Evolutionary conservation across 139 green algal genomes (phyloP), one percentile per base, ranked within the genome.

Genomic region (Parachlorella kessleri): DNA sequence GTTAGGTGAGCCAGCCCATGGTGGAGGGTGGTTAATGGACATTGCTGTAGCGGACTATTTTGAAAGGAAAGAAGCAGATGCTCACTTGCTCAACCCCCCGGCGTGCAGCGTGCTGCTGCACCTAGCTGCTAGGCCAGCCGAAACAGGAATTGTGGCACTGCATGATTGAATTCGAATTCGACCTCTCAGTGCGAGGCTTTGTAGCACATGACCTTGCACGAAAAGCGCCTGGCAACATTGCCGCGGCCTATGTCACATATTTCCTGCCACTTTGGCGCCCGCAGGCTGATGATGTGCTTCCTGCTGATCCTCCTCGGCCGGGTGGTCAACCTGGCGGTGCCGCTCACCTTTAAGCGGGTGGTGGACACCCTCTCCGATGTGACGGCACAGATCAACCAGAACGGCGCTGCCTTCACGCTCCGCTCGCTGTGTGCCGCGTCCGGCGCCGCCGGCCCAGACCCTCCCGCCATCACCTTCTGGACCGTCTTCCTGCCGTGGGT

Each of bases 271-370:
- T n/a, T n/a, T n/a, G n/a, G n/a, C n/a, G n/a, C n/a, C 14, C 28
- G 65, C 75, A 81, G 75, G 66, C 66, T 81, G 42, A 2, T 69
- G 24, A 67, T 79, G 1, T 96, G 92, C 80, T 85, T 96, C n/a
- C 7, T 89, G 33, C 75, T 96, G 42, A 73, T 97, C 21, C 14
- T 89, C 4, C 7, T 81, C 1, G 86, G 93, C 70, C 86, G 93
- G 3, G 73, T 89, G 2, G 83, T 94, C 48, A 97, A 97, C 84
- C 79, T 97, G 32, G 90, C 90, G 1, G 89, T 96, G 38, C 91
- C 92, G 0, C 68, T 93, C 32, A 72, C 88, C 1, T 94, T 93
- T 79, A 91, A 92, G 39, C 74, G 87, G 18, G 84, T 93, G 53
- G 85, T 96, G 30, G 84, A 94, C 75, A 63, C 37, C 14, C 72